Conservation (phyloP, 257 asterid species). For the Datura wrightii region DNA sequence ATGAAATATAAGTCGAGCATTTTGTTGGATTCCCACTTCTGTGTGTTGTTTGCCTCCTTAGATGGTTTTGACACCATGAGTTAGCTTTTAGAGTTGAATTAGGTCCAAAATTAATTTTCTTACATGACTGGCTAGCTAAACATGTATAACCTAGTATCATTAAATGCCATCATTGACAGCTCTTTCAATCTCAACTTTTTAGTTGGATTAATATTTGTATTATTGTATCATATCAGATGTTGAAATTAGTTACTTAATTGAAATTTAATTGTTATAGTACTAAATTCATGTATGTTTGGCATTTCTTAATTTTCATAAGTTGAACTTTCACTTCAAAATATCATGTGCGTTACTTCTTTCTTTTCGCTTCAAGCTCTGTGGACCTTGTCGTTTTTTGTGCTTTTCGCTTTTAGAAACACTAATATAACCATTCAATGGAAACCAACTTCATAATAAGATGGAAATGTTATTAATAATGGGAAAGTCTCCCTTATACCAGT, state of each 20-base stretch:
- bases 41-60: constrained; percentile 6
- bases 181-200: background rate
- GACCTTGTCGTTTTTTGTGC: background rate
- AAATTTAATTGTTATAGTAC: background rate
- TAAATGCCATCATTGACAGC: background rate
- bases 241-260: background rate
- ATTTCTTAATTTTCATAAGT: background rate
- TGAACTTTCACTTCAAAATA: background rate
- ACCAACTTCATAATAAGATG: background rate
- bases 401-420: background rate
- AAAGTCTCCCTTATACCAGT: background rate
- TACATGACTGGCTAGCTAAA: background rate
- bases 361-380: background rate
- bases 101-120: background rate
- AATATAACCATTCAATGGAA: background rate
- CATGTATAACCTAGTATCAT: background rate
- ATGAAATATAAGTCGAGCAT: constrained; percentile 3
- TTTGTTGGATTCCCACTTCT: background rate
- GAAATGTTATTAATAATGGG: background rate
- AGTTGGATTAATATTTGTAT: background rate
- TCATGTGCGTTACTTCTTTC: background rate
- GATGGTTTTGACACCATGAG: background rate
- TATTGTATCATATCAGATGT: background rate
- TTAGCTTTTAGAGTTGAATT: background rate
- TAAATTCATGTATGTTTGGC: background rate